phyloP scores from a whole-genome alignment of 2,329 filamentous ascomycete species.

The Fusarium concolor region DNA sequence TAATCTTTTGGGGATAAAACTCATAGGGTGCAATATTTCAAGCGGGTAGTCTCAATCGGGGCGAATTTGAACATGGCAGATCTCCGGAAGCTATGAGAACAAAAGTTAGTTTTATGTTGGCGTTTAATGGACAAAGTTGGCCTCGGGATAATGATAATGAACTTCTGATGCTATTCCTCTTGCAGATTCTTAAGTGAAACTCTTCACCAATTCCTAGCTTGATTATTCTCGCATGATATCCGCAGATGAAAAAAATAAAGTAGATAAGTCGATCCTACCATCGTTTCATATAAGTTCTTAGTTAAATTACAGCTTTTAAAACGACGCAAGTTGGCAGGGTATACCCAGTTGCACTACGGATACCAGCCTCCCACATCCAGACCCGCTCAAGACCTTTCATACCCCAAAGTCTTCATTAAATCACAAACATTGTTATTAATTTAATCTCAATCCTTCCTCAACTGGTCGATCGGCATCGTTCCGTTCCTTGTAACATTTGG shows the following conservation, averaged over 20 bases:
- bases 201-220: neutral
- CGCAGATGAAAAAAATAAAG: too few species aligned
- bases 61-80: too few species aligned
- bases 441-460: neutral
- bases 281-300: neutral
- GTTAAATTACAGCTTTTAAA: constrained; percentile 8
- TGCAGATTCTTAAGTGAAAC: neutral
- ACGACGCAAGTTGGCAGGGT: neutral
- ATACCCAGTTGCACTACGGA: neutral
- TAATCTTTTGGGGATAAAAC: fast-evolving
- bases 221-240: neutral
- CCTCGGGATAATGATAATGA: neutral
- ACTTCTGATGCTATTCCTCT: neutral
- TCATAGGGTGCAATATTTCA: neutral
- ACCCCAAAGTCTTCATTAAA: neutral
- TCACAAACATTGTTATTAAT: neutral
- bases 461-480: neutral
- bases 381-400: neutral
- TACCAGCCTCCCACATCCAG: neutral
- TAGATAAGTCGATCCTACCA: neutral
- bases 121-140: too few species aligned
- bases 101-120: neutral
- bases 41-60: neutral
- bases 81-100: neutral
- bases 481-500: constrained; percentile 6